Evolutionary conservation across 192 early-diverging fungal genomes (phyloP), one percentile per base, ranked within the genome.

Genomic region (Lobosporangium transversale): DNA sequence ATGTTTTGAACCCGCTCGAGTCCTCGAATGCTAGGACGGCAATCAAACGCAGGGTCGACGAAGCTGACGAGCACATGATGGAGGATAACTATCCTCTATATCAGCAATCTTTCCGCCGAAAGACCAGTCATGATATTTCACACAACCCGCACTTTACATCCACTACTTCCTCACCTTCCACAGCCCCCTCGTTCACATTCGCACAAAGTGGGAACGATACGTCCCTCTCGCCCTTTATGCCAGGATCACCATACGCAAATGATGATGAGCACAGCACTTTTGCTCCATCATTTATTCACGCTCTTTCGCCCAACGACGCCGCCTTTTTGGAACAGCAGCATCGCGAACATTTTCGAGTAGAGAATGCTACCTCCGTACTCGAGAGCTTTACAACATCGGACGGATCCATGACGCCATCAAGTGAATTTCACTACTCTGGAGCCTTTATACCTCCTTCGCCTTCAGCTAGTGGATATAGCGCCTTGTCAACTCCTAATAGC

Each of bases 171-270:
- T 40, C 37, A 10, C 14, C 37, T 40, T 40, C 37, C 37, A 40
- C 8, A 14, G 27, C 49, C 4, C 37, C 55, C 0, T 64, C 61
- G 1, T 59, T 63, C 26, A 17, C 48, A n/a, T 60, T 65, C 21
- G 23, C 37, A 0, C 1, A 57, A 21, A 48, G 40, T 17, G 40
- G 36, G 20, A 48, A 30, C 10, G 73, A 67, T 10, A 14, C 52
- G 0, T 17, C 58, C 1, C 51, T 57, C 14, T 67, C 63, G 35
- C 73, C 73, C 1, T 76, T 76, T 32, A 67, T 76, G 65, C 64
- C 73, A 9, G 73, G 65, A 21, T 76, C 73, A n/a, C 73, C 73
- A 3, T 76, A 57, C 30, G 73, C 65, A 15, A 66, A 53, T 11
- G 73, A 76, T 15, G 64, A 67, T 4, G 53, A 62, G 2, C 53